Evolutionary conservation across 495 filamentous ascomycete genomes (phyloP).

Genomic region (Chaetomidium leptoderma): DNA sequence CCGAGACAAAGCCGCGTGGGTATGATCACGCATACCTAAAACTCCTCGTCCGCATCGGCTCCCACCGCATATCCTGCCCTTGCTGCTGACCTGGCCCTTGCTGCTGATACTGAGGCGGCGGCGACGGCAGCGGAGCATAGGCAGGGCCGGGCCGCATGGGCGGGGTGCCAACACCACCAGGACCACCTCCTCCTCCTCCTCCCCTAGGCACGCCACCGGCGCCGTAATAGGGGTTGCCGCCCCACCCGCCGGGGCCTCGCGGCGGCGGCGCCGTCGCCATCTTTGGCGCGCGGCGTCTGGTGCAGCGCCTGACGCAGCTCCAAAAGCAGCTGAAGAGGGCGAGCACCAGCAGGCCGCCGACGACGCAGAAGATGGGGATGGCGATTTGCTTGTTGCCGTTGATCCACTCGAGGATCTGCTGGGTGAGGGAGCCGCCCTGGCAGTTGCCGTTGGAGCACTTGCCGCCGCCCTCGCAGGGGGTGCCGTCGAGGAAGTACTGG

Average conservation of each 20-base stretch:
- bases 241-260: background rate
- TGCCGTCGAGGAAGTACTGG: conserved; percentile 94
- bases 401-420: conserved; percentile 64
- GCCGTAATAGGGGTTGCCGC: background rate
- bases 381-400: conserved; percentile 66
- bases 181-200: background rate
- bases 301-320: conserved; percentile 34
- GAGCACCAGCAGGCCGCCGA: conserved; percentile 65
- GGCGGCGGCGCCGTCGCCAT: too few species aligned
- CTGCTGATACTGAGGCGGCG: background rate
- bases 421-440: conserved; percentile 55
- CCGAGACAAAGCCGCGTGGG: background rate
- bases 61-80: conserved; percentile 15
- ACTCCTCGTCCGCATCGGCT: conserved; percentile 24
- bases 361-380: conserved; percentile 64
- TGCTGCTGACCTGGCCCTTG: background rate
- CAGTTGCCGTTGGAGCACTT: conserved; percentile 71
- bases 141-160: conserved; percentile 12
- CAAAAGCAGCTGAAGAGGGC: conserved; percentile 56
- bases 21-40: conserved; percentile 29
- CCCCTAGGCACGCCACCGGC: background rate
- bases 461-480: conserved; percentile 77
- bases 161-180: background rate
- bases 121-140: conserved; percentile 7
- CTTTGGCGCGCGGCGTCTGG: background rate